Base-by-base conservation (phyloP, 805 yeast species). In the Metschnikowia borealis region DNA sequence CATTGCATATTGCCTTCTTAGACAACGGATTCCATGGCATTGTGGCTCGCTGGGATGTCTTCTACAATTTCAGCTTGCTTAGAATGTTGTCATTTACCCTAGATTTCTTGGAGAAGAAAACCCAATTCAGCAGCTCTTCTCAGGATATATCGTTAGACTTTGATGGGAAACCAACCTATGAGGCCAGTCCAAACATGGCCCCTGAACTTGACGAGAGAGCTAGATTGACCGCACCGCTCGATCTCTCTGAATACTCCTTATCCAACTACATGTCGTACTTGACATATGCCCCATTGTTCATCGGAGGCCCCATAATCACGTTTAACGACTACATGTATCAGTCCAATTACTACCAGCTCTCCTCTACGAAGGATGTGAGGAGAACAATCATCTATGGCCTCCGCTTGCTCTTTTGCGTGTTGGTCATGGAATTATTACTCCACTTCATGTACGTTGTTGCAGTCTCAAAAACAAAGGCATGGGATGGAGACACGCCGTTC, bases 401-500 rank as follows among this genome's bases (percentile, higher is more conserved):
- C 14, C 73, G 97, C 46, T 80, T 94, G 38, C 47, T 78, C 2
- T 74, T 89, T 53, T 89, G 97, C 64, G 70, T 92, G 8, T 63
- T 91, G 38, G 83, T 84, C 14, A 92, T 94, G 98, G 99, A 94
- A 69, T 77, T 89, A 54, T 64, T 92, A 10, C 70, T 94, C 35
- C 99, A 94, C 63, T 89, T 71, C 66, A 85, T 88, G 66, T 91
- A 94, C 61, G 98, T 92, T 13, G 96, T 89, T 32, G 98, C 98
- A 0, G 91, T 90, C 2, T 84, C 96, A 1, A 87, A 88, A 61
- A 80, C 91, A 1, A 82, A 85, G 56, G 96, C 97, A 1, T 92
- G 97, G 97, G 76, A 78, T 13, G 89, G 88, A 7, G 87, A 89
- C 58, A 77, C 96, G 0, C 96, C 98, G 3, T 89, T 90, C 67